Base-by-base conservation (phyloP, 495 filamentous ascomycete genomes). In the Halenospora varia region DNA sequence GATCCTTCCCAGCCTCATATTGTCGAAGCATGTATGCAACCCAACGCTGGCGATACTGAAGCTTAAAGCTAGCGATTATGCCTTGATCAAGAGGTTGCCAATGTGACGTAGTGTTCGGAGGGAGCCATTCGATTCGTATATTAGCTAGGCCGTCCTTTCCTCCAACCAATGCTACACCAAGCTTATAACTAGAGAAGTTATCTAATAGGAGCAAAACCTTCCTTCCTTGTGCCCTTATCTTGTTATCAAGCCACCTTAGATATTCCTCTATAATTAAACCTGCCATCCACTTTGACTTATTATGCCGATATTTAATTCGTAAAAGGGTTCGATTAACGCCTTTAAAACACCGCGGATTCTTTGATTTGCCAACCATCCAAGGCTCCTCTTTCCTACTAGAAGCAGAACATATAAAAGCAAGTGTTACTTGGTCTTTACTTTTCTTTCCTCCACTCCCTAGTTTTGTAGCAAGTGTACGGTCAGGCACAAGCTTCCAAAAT, bases 271-370 rank as follows among this genome's bases (percentile, higher is more conserved):
- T 64, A 23, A 73, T 65, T 1, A 23, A 22, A 15, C 50, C 44
- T 17, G 59, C 70, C 61, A 73, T 71, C 58, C 63, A 72, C 11
- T 66, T 66, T 22, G 66, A 66, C 41, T 65, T 64, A 57, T 70
- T 71, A 29, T 13, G 52, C 8, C 59, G 19, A 66, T 53, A 9
- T 55, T 45, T 25, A 19, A 54, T 25, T 25, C 40, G 19, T 20
- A 44, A 25, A n/a, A 23, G 8, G 13, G 10, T 3, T 44, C 35
- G 13, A 46, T 46, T 46, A 10, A 39, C 19, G 3, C 15, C 9
- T 39, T 10, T 23, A 35, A 53, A 40, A 42, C 18, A 50, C 17
- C 51, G 46, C 22, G 67, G 65, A 11, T 50, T 58, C 46, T 64
- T 59, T 19, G 59, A 53, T 40, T 48, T 70, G 4, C 70, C 65